These are phyloP conservation scores for Colletotrichum tropicicola DNA, from an alignment of 2,329 filamentous ascomycete species.

Conservation along the genomic window DNA sequence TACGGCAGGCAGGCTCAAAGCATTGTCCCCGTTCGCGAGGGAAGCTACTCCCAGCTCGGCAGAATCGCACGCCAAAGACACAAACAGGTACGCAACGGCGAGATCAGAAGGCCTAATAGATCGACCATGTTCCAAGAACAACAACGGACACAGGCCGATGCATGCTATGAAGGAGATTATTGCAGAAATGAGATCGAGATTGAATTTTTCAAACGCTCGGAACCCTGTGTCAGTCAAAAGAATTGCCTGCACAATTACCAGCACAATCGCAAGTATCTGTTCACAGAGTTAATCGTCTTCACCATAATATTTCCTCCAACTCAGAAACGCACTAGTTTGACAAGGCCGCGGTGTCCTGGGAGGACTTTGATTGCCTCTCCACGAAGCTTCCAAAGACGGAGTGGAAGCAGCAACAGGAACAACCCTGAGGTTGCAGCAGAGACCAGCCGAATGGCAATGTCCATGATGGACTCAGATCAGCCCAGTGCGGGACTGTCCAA, in stretches of 20 bases:
- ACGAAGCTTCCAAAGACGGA: not conserved
- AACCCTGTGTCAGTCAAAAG: not conserved
- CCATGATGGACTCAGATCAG: not conserved
- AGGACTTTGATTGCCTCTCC: not conserved
- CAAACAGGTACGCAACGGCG: not conserved
- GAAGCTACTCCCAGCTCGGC: too few relatives aligned
- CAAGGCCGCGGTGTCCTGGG: not conserved
- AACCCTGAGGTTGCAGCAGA: not conserved
- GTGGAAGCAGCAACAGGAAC: not conserved
- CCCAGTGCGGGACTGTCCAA: too few relatives aligned
- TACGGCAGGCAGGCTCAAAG: not conserved
- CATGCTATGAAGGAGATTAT: not conserved
- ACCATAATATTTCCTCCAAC: not conserved
- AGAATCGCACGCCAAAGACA: not conserved
- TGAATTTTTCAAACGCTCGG: not conserved
- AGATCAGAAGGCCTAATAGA: constrained; percentile 12
- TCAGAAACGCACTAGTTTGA: not conserved
- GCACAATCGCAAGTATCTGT: not conserved
- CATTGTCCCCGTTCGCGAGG: too few relatives aligned
- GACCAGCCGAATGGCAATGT: not conserved
- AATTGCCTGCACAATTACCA: not conserved
- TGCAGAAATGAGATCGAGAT: not conserved
- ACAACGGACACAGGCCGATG: not conserved
- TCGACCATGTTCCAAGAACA: not conserved
- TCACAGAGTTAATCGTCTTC: not conserved